Conservation (phyloP, 371 early-diverging fungal species). For the Basidiobolus meristosporus region DNA sequence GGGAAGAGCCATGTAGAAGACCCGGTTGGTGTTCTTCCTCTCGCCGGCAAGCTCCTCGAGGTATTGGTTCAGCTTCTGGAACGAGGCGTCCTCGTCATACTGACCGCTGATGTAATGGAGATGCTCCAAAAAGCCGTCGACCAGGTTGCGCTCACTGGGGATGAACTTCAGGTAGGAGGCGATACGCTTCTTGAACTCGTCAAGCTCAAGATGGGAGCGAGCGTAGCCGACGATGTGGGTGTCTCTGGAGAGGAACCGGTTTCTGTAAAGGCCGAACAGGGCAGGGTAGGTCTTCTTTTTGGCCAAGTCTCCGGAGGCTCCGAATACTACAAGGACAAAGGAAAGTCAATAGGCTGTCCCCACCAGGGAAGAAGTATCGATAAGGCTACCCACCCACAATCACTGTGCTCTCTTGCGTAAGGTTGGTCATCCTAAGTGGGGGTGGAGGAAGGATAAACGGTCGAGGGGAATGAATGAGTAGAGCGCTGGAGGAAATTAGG, state of each 20-base stretch:
- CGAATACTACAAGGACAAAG: slow-evolving; percentile 36
- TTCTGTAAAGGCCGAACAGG: slow-evolving; percentile 66
- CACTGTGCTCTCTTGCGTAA: too few relatives aligned
- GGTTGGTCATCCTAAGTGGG: too few relatives aligned
- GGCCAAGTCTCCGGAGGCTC: slow-evolving; percentile 92
- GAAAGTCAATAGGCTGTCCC: too few relatives aligned
- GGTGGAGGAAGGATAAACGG: too few relatives aligned
- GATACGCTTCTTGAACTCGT: slow-evolving; percentile 59
- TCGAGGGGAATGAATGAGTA: too few relatives aligned
- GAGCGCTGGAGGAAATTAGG: too few relatives aligned
- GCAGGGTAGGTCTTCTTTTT: slow-evolving; percentile 98
- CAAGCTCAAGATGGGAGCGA: slow-evolving; percentile 56
- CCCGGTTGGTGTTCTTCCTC: slow-evolving; percentile 19
- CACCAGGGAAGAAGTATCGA: too few relatives aligned
- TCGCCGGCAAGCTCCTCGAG: slow-evolving; percentile 31
- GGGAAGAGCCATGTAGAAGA: slow-evolving; percentile 97
- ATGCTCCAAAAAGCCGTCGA: slow-evolving; percentile 55
- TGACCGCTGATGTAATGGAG: slow-evolving; percentile 76
- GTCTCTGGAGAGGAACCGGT: slow-evolving; percentile 48
- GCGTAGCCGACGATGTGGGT: slow-evolving; percentile 89
- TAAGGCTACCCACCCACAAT: too few relatives aligned
- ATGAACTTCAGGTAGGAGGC: slow-evolving; percentile 41
- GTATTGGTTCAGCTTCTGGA: slow-evolving; percentile 30
- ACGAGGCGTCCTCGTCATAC: slow-evolving; percentile 71
- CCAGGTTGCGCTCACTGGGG: too few relatives aligned